phyloP scores from a whole-genome alignment of 2,329 filamentous ascomycete genomes.

The Pseudocercospora fuligena region DNA sequence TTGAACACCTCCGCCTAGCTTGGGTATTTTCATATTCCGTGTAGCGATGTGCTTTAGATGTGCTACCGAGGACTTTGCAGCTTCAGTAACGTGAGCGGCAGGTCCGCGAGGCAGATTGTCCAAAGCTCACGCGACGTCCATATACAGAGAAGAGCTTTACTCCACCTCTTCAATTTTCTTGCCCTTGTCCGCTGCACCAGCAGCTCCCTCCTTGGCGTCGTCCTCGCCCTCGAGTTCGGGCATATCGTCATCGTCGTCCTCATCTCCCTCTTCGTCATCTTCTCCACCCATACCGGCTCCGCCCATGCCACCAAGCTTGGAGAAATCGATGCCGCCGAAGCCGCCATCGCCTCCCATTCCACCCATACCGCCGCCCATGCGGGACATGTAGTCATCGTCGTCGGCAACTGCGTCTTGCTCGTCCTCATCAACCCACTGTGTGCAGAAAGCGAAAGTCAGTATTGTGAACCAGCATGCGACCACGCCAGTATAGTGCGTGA shows the following conservation, averaged over 20 bases:
- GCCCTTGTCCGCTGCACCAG: slow-evolving; percentile 40
- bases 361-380: slow-evolving; percentile 49
- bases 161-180: slow-evolving; percentile 55
- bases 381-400: slow-evolving; percentile 68
- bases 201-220: slow-evolving; percentile 35
- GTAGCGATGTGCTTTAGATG: background rate
- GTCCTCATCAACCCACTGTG: slow-evolving; percentile 91
- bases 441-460: slow-evolving; percentile 25
- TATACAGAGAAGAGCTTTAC: slow-evolving; percentile 27
- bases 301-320: slow-evolving; percentile 60
- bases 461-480: slow-evolving; percentile 20
- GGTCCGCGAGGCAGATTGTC: background rate
- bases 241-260: slow-evolving; percentile 76
- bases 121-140: background rate
- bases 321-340: slow-evolving; percentile 45
- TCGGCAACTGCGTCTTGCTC: slow-evolving; percentile 91
- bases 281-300: slow-evolving; percentile 43
- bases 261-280: slow-evolving; percentile 63
- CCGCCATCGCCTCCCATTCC: slow-evolving; percentile 49
- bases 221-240: slow-evolving; percentile 74
- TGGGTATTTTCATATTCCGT: background rate
- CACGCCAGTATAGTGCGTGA: slow-evolving; percentile 17
- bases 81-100: background rate
- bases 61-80: background rate
- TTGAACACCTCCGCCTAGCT: background rate